Percentiles rank a stretch among this genome's conserved stretches.
phyloP scores from a whole-genome alignment of 2,329 filamentous ascomycete species.

The Atkinsonella texensis region DNA sequence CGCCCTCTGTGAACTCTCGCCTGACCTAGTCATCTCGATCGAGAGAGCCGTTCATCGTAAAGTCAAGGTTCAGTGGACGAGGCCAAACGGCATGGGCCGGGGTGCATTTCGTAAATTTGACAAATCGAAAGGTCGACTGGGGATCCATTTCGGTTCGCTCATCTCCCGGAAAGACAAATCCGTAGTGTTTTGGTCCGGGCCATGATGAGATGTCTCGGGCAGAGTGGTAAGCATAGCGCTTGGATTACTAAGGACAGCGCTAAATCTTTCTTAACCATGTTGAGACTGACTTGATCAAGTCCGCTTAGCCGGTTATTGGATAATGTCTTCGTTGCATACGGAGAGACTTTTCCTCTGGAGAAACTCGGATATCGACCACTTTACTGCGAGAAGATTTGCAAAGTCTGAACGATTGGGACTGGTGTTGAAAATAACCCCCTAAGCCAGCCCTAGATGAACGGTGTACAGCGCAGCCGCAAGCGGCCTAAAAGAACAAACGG shows the following conservation, averaged over 20 bases:
- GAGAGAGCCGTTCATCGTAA: neutral
- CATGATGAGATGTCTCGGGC: constrained; percentile 11
- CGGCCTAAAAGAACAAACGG: neutral
- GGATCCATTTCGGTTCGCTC: neutral
- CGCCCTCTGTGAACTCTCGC: constrained; percentile 6
- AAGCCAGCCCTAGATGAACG: too few relatives aligned
- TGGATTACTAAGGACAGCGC: neutral
- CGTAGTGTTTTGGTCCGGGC: constrained; percentile 5
- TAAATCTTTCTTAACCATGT: neutral
- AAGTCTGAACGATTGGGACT: too few relatives aligned
- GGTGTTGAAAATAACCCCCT: neutral
- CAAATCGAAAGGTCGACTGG: neutral
- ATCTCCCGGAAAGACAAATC: constrained; percentile 4
- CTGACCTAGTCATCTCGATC: constrained; percentile 1
- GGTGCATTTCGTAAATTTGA: neutral
- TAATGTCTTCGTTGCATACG: neutral
- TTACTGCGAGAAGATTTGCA: neutral
- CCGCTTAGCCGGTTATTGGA: neutral
- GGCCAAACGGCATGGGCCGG: neutral
- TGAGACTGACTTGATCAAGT: neutral
- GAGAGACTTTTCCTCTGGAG: neutral
- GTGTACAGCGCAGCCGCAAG: too few relatives aligned
- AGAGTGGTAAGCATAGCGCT: constrained; percentile 3
- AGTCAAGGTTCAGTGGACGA: neutral
- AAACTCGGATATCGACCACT: neutral